Conservation (phyloP, 495 filamentous ascomycete species). For the Talaromyces liani region DNA sequence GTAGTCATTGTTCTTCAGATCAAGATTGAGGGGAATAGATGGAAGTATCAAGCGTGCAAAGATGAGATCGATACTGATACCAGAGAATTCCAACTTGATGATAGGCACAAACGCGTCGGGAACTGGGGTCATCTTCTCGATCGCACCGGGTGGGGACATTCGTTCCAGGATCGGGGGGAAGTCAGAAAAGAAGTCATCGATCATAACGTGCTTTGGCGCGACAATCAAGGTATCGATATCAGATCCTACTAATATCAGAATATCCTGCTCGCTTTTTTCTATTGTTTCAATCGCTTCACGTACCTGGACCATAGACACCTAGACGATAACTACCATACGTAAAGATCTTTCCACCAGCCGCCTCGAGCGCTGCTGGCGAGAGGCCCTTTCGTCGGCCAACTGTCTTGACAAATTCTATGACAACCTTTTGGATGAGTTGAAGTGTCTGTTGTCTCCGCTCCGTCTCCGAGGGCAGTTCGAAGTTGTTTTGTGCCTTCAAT, state of each 20-base stretch:
- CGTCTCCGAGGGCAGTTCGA: conserved; percentile 73
- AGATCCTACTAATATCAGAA: conserved; percentile 49
- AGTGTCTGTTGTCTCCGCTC: conserved; percentile 59
- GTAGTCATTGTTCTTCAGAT: conserved; percentile 73
- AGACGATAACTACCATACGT: conserved; percentile 92
- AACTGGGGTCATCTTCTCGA: conserved; percentile 79
- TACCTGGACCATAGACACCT: conserved; percentile 85
- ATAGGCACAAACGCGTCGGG: conserved; percentile 89
- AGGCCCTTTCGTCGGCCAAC: conserved; percentile 72
- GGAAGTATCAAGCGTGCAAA: conserved; percentile 71
- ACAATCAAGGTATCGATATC: conserved; percentile 97
- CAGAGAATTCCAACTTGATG: conserved; percentile 86
- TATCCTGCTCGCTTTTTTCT: neutral
- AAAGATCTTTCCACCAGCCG: conserved; percentile 82
- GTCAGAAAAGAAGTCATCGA: conserved; percentile 83
- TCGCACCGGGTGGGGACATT: conserved; percentile 65
- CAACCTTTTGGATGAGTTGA: conserved; percentile 64
- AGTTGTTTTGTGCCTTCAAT: conserved; percentile 78
- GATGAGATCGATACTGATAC: conserved; percentile 91
- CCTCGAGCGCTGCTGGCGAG: conserved; percentile 65
- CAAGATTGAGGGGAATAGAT: conserved; percentile 63
- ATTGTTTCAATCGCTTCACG: conserved; percentile 10
- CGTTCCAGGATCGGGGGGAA: conserved; percentile 70
- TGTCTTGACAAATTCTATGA: conserved; percentile 73
- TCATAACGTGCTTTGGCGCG: conserved; percentile 75